phyloP scores from a whole-genome alignment of 108 stramenopile species.

The Skeletonema potamos region DNA sequence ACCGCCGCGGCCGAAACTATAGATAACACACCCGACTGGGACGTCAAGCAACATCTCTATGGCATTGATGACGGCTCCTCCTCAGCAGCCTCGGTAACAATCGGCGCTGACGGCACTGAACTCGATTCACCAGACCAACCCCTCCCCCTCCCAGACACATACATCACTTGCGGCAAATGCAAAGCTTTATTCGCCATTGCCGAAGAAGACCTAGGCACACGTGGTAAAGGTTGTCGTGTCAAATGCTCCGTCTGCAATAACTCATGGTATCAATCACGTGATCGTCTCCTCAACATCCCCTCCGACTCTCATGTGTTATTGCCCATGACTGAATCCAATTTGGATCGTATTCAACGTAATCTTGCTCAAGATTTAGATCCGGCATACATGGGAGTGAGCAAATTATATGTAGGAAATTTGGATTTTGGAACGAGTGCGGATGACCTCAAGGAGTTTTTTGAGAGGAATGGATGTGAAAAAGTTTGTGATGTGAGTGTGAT shows the following conservation, averaged over 20 bases:
- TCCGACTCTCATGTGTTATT: constrained; percentile 58
- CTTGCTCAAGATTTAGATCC: constrained; percentile 53
- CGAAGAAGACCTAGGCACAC: constrained; percentile 57
- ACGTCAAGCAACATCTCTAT: constrained; percentile 39
- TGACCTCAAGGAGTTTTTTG: constrained; percentile 64
- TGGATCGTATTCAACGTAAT: constrained; percentile 64
- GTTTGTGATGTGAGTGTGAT: constrained; percentile 58
- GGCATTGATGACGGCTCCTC: neutral
- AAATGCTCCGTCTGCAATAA: constrained; percentile 79
- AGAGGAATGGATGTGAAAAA: constrained; percentile 16
- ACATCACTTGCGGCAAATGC: constrained; percentile 68
- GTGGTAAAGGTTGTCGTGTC: constrained; percentile 69
- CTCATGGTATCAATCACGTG: constrained; percentile 81
- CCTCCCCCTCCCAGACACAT: constrained; percentile 32
- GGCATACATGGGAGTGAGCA: constrained; percentile 57
- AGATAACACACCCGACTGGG: constrained; percentile 19
- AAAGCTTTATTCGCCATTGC: constrained; percentile 60
- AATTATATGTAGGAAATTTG: constrained; percentile 87
- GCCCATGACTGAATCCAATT: constrained; percentile 49
- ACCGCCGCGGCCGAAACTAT: neutral
- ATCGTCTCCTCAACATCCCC: constrained; percentile 64
- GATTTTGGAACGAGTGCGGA: constrained; percentile 57
- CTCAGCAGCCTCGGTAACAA: neutral
- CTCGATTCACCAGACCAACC: neutral
- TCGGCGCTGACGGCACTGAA: constrained; percentile 10